phyloP scores from a whole-genome alignment of 768 basidiomycete genomes.

The Amyloporia xantha region DNA sequence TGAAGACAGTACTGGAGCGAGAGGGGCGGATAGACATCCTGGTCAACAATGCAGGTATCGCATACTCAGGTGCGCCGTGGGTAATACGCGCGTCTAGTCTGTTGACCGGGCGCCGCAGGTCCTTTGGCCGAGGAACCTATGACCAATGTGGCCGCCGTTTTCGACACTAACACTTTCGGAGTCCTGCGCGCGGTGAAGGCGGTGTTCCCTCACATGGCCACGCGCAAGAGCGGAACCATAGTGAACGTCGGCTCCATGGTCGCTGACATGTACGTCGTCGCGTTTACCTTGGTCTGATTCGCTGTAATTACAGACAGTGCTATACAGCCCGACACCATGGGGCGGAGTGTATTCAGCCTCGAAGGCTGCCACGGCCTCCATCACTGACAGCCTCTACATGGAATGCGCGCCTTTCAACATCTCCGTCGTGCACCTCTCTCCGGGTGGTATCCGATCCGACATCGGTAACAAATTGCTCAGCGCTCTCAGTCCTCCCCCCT shows the following conservation, averaged over 20 bases:
- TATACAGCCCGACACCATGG: constrained; percentile 63
- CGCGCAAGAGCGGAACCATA: constrained; percentile 52
- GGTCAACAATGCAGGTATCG: constrained; percentile 68
- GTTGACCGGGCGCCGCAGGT: constrained; percentile 22
- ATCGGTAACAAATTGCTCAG: constrained; percentile 37
- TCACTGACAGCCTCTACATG: constrained; percentile 64
- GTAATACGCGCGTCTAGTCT: not conserved
- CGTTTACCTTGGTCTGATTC: too few relatives aligned
- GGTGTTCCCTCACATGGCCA: constrained; percentile 68
- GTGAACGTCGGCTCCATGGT: constrained; percentile 71
- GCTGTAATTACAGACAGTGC: not conserved
- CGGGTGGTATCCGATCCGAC: constrained; percentile 61
- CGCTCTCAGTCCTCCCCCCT: constrained; percentile 37
- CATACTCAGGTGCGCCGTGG: constrained; percentile 34
- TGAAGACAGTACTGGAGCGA: constrained; percentile 44
- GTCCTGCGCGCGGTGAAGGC: constrained; percentile 55
- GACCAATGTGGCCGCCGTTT: constrained; percentile 43
- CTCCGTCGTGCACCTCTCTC: constrained; percentile 60
- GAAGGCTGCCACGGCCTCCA: constrained; percentile 51
- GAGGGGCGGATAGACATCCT: constrained; percentile 66
- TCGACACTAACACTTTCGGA: constrained; percentile 63
- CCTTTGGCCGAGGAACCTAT: constrained; percentile 47
- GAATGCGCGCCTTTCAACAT: constrained; percentile 71
- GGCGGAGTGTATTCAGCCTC: constrained; percentile 49
- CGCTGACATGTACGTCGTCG: constrained; percentile 55